Percentiles rank a stretch among this genome's conserved stretches.
Conservation (phyloP, 1,139 yeast genomes). For the Hemisphaericaspora lyxosophila region DNA sequence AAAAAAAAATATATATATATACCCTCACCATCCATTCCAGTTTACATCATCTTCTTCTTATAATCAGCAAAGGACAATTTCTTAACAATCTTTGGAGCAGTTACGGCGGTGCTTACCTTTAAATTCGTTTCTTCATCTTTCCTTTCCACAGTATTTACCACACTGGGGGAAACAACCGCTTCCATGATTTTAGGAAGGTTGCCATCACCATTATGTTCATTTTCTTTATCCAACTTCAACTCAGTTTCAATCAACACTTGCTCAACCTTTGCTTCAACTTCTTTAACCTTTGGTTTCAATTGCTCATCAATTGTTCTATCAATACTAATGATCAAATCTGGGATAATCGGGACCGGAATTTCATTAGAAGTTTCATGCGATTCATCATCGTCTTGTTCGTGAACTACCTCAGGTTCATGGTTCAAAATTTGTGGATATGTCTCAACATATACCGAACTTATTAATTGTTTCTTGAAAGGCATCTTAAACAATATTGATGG, state of each 20-base stretch:
- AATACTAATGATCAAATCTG: slow-evolving; percentile 26
- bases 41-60: slow-evolving; percentile 64
- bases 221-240: slow-evolving; percentile 2
- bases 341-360: slow-evolving; percentile 20
- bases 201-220: slow-evolving; percentile 1
- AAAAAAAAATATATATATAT: no score
- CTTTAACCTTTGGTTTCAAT: slow-evolving; percentile 15
- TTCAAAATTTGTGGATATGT: background rate
- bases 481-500: slow-evolving; percentile 19
- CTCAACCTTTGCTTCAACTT: slow-evolving; percentile 12
- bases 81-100: slow-evolving; percentile 46
- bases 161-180: slow-evolving; percentile 12
- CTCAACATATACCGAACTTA: slow-evolving; percentile 6
- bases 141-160: slow-evolving; percentile 3
- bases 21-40: background rate
- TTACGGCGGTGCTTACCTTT: slow-evolving; percentile 9
- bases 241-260: slow-evolving; percentile 3
- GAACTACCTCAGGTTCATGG: background rate
- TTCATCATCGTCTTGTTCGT: slow-evolving; percentile 4
- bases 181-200: slow-evolving; percentile 1
- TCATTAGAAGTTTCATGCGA: slow-evolving; percentile 10
- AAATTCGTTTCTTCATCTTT: slow-evolving; percentile 2
- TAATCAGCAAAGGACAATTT: slow-evolving; percentile 83
- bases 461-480: slow-evolving; percentile 25
- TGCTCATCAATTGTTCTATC: slow-evolving; percentile 26